These are phyloP conservation scores for Sphagnum tenellum DNA, from an alignment of 225 moss, liverwort and hornwort species.

Conservation along the genomic window DNA sequence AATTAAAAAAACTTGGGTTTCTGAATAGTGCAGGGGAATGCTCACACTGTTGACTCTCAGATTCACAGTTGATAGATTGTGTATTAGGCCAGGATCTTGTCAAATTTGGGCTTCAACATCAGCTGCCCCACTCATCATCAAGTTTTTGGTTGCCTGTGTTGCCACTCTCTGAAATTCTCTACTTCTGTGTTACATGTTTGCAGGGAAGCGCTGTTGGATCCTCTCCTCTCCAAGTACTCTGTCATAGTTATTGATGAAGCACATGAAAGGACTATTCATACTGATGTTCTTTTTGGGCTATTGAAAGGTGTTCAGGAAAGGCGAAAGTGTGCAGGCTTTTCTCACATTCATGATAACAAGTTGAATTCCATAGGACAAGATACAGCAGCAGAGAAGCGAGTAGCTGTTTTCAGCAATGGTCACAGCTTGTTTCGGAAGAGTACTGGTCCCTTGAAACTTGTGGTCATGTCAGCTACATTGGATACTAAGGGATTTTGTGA, in stretches of 20 bases:
- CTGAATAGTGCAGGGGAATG: no score
- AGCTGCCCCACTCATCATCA: no score
- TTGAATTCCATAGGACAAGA: not conserved
- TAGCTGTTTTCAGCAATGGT: slow-evolving; percentile 8
- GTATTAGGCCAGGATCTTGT: no score
- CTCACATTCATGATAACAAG: not conserved
- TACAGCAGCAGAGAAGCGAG: slow-evolving; percentile 11
- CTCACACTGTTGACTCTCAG: no score
- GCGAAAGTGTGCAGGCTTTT: slow-evolving; percentile 28
- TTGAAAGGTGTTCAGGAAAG: slow-evolving; percentile 81
- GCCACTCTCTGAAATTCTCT: not conserved
- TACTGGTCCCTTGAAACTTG: slow-evolving; percentile 53
- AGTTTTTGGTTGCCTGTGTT: not conserved
- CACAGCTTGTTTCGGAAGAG: slow-evolving; percentile 14
- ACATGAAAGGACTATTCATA: slow-evolving; percentile 82
- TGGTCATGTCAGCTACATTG: slow-evolving; percentile 94
- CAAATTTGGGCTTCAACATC: no score
- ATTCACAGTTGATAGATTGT: no score
- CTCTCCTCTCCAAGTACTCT: slow-evolving; percentile 57
- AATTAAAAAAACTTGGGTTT: no score
- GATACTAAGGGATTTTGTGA: slow-evolving; percentile 82
- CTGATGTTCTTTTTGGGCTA: slow-evolving; percentile 91
- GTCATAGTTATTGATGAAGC: slow-evolving; percentile 62
- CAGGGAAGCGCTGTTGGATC: slow-evolving; percentile 89
- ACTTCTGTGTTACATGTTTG: not conserved